A percentile compares a stretch with the other conserved stretches of the same genome.
phyloP scores from a whole-genome alignment of 1,139 yeast genomes.

The Scheffersomyces quercinus region DNA sequence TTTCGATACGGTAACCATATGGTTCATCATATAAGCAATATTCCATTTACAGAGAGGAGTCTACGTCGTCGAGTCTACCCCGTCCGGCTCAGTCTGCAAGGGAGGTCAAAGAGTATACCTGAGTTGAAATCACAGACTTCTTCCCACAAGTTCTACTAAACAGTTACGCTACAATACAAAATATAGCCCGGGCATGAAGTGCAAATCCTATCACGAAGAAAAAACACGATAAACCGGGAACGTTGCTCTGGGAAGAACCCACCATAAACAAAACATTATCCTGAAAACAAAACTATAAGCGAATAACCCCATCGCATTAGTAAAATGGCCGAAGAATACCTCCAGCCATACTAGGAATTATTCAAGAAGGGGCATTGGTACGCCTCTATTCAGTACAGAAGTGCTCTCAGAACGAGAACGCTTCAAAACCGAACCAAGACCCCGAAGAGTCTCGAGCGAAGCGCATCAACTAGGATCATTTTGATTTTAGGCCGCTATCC shows the following conservation, averaged over 20 bases:
- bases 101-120: too few species aligned
- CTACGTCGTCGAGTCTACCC: too few species aligned
- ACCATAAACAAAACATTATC: slow-evolving; percentile 27
- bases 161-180: slow-evolving; percentile 1
- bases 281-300: slow-evolving; percentile 24
- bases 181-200: slow-evolving; percentile 59
- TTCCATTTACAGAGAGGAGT: too few species aligned
- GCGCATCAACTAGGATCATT: slow-evolving; percentile 25
- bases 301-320: slow-evolving; percentile 3
- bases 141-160: neutral
- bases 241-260: slow-evolving; percentile 43
- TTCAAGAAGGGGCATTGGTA: slow-evolving; percentile 8
- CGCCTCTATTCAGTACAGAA: slow-evolving; percentile 8
- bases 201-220: slow-evolving; percentile 41
- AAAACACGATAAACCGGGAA: slow-evolving; percentile 53
- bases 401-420: slow-evolving; percentile 23
- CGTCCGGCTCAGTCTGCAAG: too few species aligned
- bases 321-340: slow-evolving; percentile 1
- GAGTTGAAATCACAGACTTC: too few species aligned
- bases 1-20: too few species aligned
- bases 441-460: slow-evolving; percentile 4
- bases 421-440: slow-evolving; percentile 8
- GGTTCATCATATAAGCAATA: too few species aligned
- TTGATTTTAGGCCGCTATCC: slow-evolving; percentile 38
- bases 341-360: slow-evolving; percentile 2